A percentile compares a stretch with the other conserved stretches of the same genome.
These are phyloP conservation scores for Zhuliangozyma parablackwelliae DNA, from an alignment of 1,139 yeast genomes.

Conservation along the genomic window DNA sequence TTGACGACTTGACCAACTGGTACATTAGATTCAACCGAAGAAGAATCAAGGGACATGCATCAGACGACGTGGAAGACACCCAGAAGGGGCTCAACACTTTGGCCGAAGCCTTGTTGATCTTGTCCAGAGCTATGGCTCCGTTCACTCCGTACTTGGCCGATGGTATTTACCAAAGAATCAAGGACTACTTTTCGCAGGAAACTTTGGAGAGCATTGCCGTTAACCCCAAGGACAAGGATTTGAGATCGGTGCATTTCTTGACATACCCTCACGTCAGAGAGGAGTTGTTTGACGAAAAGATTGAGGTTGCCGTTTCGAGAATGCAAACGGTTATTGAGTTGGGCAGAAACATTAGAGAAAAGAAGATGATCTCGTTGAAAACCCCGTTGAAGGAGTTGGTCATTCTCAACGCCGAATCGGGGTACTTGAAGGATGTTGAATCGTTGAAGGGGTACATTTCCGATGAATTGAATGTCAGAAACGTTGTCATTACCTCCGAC, in stretches of 20 bases:
- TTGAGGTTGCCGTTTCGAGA: constrained; percentile 82
- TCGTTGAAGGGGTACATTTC: constrained; percentile 72
- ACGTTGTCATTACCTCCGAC: constrained; percentile 80
- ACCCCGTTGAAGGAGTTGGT: constrained; percentile 89
- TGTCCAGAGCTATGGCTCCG: constrained; percentile 97
- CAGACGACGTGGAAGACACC: constrained; percentile 79
- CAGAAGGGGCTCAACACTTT: constrained; percentile 82
- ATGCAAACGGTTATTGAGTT: constrained; percentile 97
- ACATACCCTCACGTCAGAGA: constrained; percentile 82
- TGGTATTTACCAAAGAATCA: constrained; percentile 75
- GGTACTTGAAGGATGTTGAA: constrained; percentile 73
- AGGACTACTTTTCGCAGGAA: constrained; percentile 52
- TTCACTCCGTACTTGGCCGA: constrained; percentile 96
- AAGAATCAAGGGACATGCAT: constrained; percentile 84
- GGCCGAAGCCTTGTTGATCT: constrained; percentile 82
- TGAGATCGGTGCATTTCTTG: constrained; percentile 88
- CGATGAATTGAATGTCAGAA: constrained; percentile 92
- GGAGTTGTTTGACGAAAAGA: constrained; percentile 73
- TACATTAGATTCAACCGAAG: constrained; percentile 97
- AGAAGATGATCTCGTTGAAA: constrained; percentile 88
- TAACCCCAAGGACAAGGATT: constrained; percentile 46
- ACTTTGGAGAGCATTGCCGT: constrained; percentile 43
- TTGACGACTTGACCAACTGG: constrained; percentile 97
- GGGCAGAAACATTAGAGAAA: constrained; percentile 95
- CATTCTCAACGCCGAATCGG: constrained; percentile 74